Evolutionary conservation across 441 rosid genomes (phyloP).

Genomic region (Gossypium trilobum): DNA sequence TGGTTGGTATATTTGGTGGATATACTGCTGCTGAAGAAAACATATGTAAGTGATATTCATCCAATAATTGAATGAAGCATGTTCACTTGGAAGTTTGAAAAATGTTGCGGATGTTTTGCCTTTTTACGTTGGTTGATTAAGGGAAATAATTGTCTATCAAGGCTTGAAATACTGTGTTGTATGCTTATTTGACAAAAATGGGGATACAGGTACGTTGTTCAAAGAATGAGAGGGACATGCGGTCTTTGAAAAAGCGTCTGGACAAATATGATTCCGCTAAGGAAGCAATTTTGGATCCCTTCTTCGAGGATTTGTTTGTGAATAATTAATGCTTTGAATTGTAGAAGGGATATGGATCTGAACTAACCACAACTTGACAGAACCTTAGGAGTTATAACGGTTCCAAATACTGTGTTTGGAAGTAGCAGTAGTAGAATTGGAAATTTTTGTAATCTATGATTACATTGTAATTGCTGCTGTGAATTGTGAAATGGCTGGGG

Average conservation of each 20-base stretch:
- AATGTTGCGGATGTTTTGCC: background rate
- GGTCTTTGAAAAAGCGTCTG: slow-evolving; percentile 64
- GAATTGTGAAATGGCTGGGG: background rate
- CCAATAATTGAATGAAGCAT: slow-evolving; percentile 1
- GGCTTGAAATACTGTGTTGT: background rate
- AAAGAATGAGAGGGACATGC: slow-evolving; percentile 54
- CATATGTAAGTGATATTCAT: slow-evolving; percentile 54
- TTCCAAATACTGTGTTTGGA: background rate
- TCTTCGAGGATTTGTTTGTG: slow-evolving; percentile 44
- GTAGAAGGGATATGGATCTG: background rate
- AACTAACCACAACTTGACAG: background rate
- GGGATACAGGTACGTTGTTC: slow-evolving; percentile 46
- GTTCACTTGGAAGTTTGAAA: background rate
- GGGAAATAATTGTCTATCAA: background rate
- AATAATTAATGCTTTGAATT: background rate
- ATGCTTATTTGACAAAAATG: background rate
- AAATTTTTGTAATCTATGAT: background rate
- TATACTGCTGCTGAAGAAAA: slow-evolving; percentile 66
- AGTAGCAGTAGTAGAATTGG: background rate
- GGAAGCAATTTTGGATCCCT: slow-evolving; percentile 62
- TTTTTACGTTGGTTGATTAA: background rate
- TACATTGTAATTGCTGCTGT: background rate
- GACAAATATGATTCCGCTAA: slow-evolving; percentile 60
- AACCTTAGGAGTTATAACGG: background rate
- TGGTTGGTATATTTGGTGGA: slow-evolving; percentile 87